Base-by-base conservation (phyloP, 2,329 filamentous ascomycete genomes). In the Sporothrix luriei region DNA sequence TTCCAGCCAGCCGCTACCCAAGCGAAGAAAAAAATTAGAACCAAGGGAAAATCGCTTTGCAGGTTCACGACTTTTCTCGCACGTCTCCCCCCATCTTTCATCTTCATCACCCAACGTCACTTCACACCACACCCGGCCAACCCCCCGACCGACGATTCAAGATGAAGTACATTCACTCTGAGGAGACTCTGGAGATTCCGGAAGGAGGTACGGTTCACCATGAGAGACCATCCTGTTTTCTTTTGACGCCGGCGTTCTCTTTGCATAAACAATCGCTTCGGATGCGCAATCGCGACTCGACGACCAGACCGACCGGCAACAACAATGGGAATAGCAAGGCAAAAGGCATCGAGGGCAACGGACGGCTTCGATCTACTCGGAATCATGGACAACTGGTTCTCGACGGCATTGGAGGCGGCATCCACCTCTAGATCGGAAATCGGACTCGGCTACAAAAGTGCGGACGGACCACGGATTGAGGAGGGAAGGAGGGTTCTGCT, bases 161-260 rank as follows among this genome's bases (percentile, higher is more conserved):
- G 86, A 98, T 98, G 95, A 96, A 92, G 88, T 98, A 97, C 92
- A 97, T 99, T 87, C 93, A 97, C 89, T 97, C 93, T 81, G 88
- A 94, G 87, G 94, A 99, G 90, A 87, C 88, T 85, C 88, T 99
- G 86, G 88, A 90, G 80, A 93, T 99, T 85, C 95, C 96, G 80
- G 93, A 97, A 84, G 92, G 94, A 87, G 93, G 93, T 97, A 90
- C 70, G 73, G 68, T 29, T n/a, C 29, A 10, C 11, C 55, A 46
- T 21, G 13, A 55, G 13, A 62, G 10, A 40, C 40, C 54, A 46
- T 21, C 19, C 43, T 19, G 24, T 55, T 57, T 16, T 52, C 24
- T 57, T 66, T 38, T 33, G 16, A 33, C 21, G 26, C 62, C 61
- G 43, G 40, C 61, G 62, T 64, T 52, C 38, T 52, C 52, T 43